These are phyloP conservation scores for Russula sp. DNA, from an alignment of 768 basidiomycete genomes.

Conservation along the genomic window DNA sequence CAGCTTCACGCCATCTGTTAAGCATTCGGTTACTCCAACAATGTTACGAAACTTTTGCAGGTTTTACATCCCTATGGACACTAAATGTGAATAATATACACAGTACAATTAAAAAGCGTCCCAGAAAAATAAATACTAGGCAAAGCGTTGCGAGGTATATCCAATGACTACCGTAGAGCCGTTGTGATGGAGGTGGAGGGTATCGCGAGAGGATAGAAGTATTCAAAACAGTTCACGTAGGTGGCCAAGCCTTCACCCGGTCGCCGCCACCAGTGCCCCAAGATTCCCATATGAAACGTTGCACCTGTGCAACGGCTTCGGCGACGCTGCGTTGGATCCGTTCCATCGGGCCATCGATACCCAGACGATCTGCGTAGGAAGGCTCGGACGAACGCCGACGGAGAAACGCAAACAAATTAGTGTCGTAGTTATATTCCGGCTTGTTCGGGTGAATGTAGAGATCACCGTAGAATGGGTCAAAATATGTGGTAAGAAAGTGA, in stretches of 20 bases:
- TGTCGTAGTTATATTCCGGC: conserved; percentile 42
- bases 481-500: conserved; percentile 70
- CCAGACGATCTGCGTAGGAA: conserved; percentile 16
- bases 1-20: too few species aligned
- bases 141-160: conserved; percentile 13
- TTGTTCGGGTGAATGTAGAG: conserved; percentile 51
- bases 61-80: too few species aligned
- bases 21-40: too few species aligned
- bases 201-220: conserved; percentile 9
- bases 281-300: conserved; percentile 26
- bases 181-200: background rate
- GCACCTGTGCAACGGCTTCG: conserved; percentile 16
- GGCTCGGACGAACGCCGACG: conserved; percentile 17
- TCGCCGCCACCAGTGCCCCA: conserved; percentile 19
- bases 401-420: conserved; percentile 36
- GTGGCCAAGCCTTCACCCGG: conserved; percentile 26
- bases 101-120: conserved; percentile 6
- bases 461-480: conserved; percentile 75
- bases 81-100: conserved; percentile 5
- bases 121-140: conserved; percentile 6
- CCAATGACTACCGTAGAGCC: background rate
- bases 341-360: conserved; percentile 17
- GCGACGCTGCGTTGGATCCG: conserved; percentile 10
- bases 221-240: conserved; percentile 14
- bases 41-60: too few species aligned